A percentile compares a stretch with the other conserved stretches of the same genome.
phyloP scores from a whole-genome alignment of 2,329 filamentous ascomycete species.

The Gnomoniopsis smithogilvyi region DNA sequence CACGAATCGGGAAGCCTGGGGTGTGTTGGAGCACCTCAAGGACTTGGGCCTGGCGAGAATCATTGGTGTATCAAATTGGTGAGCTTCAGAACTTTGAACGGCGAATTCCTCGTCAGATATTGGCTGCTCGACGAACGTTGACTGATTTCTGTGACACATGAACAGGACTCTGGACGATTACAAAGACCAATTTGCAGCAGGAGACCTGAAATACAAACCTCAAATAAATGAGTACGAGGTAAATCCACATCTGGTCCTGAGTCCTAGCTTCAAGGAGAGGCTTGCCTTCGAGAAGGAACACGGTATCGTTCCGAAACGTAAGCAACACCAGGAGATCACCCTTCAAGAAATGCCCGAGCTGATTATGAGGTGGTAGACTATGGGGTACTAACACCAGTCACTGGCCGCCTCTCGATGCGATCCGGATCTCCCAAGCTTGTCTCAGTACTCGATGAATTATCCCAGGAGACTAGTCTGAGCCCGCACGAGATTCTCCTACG shows the following conservation, averaged over 20 bases:
- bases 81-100: neutral
- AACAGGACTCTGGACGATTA: constrained; percentile 2
- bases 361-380: neutral
- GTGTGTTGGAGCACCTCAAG: constrained; percentile 1
- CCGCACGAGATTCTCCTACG: neutral
- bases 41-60: neutral
- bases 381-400: neutral
- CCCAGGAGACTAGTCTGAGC: neutral
- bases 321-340: neutral
- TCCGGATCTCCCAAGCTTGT: neutral
- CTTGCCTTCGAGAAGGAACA: neutral
- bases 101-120: too few relatives aligned
- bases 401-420: neutral
- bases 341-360: neutral
- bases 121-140: neutral
- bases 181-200: neutral
- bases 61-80: constrained; percentile 5
- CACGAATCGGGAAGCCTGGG: neutral
- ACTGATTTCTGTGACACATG: neutral
- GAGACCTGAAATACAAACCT: neutral
- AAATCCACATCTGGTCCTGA: neutral
- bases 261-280: neutral
- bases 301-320: constrained; percentile 2
- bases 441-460: neutral
- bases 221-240: constrained; percentile 2